Percentiles rank a stretch among this genome's conserved stretches.
These are phyloP conservation scores for Exsudoporus floridanus DNA, from an alignment of 1,284 basidiomycete genomes.

Conservation along the genomic window DNA sequence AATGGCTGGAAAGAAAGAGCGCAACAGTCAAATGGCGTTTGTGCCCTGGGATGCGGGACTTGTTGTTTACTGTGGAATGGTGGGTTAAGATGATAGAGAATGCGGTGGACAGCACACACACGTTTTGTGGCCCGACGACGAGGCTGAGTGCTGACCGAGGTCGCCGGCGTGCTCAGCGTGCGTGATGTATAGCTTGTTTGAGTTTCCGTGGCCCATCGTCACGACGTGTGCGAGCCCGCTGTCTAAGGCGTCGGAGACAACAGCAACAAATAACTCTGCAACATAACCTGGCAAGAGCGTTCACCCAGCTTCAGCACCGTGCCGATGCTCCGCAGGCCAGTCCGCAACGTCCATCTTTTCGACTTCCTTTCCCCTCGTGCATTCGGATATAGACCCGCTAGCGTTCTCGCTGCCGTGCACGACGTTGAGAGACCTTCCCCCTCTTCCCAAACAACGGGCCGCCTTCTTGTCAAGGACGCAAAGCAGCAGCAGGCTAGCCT, in stretches of 20 bases:
- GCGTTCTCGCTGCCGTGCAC: slow-evolving; percentile 13
- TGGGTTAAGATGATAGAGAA: slow-evolving; percentile 1
- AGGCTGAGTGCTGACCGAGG: slow-evolving; percentile 72
- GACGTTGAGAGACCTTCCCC: background rate
- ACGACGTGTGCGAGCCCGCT: slow-evolving; percentile 2
- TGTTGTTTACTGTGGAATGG: slow-evolving; percentile 56
- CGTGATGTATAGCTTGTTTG: slow-evolving; percentile 83
- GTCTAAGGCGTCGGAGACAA: slow-evolving; percentile 2
- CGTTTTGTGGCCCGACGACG: slow-evolving; percentile 72
- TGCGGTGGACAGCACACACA: slow-evolving; percentile 37
- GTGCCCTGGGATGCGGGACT: slow-evolving; percentile 56
- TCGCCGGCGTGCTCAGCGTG: slow-evolving; percentile 80
- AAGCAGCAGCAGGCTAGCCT: slow-evolving; percentile 8
- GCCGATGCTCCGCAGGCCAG: slow-evolving; percentile 40
- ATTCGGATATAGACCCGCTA: slow-evolving; percentile 10
- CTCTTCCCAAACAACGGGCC: background rate
- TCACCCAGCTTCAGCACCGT: background rate
- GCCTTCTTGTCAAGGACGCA: slow-evolving; percentile 3
- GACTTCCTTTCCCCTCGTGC: slow-evolving; percentile 36
- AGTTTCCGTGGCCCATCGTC: slow-evolving; percentile 80
- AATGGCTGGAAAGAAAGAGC: slow-evolving; percentile 92
- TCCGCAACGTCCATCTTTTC: slow-evolving; percentile 31
- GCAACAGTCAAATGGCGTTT: slow-evolving; percentile 89
- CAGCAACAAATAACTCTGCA: slow-evolving; percentile 9
- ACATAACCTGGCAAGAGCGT: background rate